Conservation (phyloP, 805 yeast genomes). For the Candida pseudofarinosa region DNA sequence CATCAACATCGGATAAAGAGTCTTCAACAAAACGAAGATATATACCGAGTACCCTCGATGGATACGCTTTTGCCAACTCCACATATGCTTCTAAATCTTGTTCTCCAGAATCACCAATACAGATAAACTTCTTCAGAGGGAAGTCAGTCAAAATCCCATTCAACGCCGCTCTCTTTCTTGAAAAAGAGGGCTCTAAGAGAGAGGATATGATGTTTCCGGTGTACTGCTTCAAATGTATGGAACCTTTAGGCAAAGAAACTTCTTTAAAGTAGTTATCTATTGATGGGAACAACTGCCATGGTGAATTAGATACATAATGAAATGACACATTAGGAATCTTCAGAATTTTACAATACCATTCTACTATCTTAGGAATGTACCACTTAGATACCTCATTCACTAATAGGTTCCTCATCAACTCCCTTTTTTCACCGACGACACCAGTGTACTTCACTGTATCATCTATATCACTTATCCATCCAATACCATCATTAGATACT, state of each 20-base stretch:
- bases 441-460: conserved; percentile 93
- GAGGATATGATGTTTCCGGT: conserved; percentile 77
- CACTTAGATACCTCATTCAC: conserved; percentile 63
- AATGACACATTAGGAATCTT: conserved; percentile 49
- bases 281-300: conserved; percentile 77
- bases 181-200: conserved; percentile 81
- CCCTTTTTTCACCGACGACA: conserved; percentile 81
- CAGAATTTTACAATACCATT: conserved; percentile 61
- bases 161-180: conserved; percentile 68
- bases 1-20: conserved; percentile 59
- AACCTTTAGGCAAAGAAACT: conserved; percentile 68
- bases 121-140: conserved; percentile 69
- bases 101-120: conserved; percentile 96
- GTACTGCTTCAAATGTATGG: conserved; percentile 85
- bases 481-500: conserved; percentile 50
- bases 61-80: conserved; percentile 58
- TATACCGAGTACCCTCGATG: conserved; percentile 65
- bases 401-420: conserved; percentile 73
- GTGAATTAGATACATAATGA: conserved; percentile 94
- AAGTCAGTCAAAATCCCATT: conserved; percentile 65
- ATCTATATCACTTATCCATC: conserved; percentile 86
- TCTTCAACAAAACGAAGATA: conserved; percentile 74
- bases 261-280: conserved; percentile 53
- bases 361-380: conserved; percentile 67
- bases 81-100: conserved; percentile 89